Evolutionary conservation across 106 monocot genomes (phyloP), one percentile per base, ranked within the genome.

Genomic region (Acorus gramineus): DNA sequence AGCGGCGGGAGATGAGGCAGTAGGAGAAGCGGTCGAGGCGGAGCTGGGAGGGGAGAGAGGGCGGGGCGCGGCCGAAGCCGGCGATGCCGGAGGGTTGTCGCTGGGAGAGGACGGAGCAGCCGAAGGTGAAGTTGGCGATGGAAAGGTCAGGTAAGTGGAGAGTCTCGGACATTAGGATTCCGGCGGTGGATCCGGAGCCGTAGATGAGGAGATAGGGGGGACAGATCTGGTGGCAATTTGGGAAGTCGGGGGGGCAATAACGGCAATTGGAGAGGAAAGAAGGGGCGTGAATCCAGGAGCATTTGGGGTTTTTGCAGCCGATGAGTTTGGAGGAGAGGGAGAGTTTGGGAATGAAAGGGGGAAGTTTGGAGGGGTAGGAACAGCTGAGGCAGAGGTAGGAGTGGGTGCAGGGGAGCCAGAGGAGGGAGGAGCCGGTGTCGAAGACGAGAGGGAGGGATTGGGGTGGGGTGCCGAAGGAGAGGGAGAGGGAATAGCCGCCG

Each of bases 121-220:
- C 94, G 44, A 90, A 56, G 44, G 71, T 57, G 78, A 95, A 81
- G 50, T 79, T 60, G 11, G 70, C 2, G 43, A 74, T 59, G 6
- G 63, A 52, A 1, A 47, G 68, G 9, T 50, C 57, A 0, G 80
- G 51, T 0, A 87, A 49, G 28, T 51, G 44, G 4, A 95, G 75
- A 2, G 76, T 74, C 12, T 95, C 90, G 51, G 80, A 77, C 47
- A 95, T 66, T 44, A 94, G 74, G 7, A 95, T 46, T 2, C 94
- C 90, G 4, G 81, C 84, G 11, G 94, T 95, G 65, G 90, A 90
- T 5, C 94, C 90, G 45, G 86, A 84, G 6, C 86, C 82, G 59
- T 95, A 95, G 51, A 87, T 5, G 54, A 95, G 4, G 14, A 70
- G 3, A 66, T 95, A 94, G 6, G 93, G 89, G 0, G 89, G 86